These are phyloP conservation scores for Nicotiana noctiflora DNA, from an alignment of 257 asterid species.

Conservation along the genomic window DNA sequence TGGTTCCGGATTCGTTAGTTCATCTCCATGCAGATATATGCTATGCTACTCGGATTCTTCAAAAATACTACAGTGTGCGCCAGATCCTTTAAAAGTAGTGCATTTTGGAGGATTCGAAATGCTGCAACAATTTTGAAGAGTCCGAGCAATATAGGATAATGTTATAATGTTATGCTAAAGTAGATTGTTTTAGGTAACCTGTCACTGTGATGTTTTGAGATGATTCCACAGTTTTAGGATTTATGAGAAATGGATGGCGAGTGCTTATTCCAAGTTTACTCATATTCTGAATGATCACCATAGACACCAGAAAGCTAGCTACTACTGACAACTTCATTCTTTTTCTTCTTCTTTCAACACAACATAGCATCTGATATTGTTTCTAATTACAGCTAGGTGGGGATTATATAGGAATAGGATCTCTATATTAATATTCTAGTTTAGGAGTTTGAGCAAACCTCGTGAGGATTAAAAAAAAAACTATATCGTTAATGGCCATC, in stretches of 20 bases:
- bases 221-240: constrained; percentile 12
- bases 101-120: too few relatives aligned
- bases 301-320: constrained; percentile 1
- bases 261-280: constrained; percentile 8
- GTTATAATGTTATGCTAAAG: too few relatives aligned
- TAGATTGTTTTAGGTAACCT: constrained; percentile 11
- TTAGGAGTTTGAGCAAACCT: neutral
- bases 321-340: constrained; percentile 14
- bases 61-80: too few relatives aligned
- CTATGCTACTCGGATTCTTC: too few relatives aligned
- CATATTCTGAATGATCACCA: constrained; percentile 8
- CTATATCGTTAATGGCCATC: too few relatives aligned
- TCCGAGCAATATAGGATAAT: too few relatives aligned
- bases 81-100: too few relatives aligned
- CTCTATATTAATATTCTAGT: constrained; percentile 1
- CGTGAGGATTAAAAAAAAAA: neutral
- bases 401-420: neutral
- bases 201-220: constrained; percentile 23
- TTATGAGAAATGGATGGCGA: constrained; percentile 9
- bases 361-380: neutral
- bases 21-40: too few relatives aligned
- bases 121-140: too few relatives aligned
- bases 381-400: constrained; percentile 6
- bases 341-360: neutral
- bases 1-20: too few relatives aligned